These are phyloP conservation scores for Arabidopsis hybrid DNA, from an alignment of 441 rosid genomes.

Conservation along the genomic window DNA sequence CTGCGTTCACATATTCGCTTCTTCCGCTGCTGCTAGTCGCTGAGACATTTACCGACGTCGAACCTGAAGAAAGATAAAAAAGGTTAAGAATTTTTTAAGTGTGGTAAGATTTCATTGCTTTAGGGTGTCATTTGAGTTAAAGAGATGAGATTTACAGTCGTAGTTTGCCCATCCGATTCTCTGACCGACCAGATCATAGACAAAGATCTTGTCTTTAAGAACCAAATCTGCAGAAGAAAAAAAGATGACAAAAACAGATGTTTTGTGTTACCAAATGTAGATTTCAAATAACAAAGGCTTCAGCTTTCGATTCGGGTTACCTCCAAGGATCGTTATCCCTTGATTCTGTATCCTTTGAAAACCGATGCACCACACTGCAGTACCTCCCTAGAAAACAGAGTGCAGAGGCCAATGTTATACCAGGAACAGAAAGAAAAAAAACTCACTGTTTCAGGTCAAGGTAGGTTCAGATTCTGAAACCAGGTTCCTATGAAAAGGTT, in stretches of 20 bases:
- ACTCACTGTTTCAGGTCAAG: background rate
- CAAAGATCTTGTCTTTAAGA: slow-evolving; percentile 87
- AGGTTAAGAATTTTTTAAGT: background rate
- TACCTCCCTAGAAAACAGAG: slow-evolving; percentile 64
- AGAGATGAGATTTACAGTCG: slow-evolving; percentile 69
- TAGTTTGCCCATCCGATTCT: slow-evolving; percentile 94
- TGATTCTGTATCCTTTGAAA: slow-evolving; percentile 75
- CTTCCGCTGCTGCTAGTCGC: slow-evolving; percentile 61
- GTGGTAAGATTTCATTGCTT: background rate
- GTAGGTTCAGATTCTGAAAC: background rate
- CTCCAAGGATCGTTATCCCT: slow-evolving; percentile 87
- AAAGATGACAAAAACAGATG: slow-evolving; percentile 15
- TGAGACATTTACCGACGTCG: slow-evolving; percentile 78
- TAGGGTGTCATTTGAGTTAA: background rate
- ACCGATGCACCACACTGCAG: slow-evolving; percentile 89
- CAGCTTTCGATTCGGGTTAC: slow-evolving; percentile 47
- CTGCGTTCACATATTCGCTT: slow-evolving; percentile 77
- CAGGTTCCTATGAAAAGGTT: slow-evolving; percentile 7
- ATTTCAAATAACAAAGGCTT: slow-evolving; percentile 7
- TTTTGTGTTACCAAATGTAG: background rate
- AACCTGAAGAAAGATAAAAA: slow-evolving; percentile 52
- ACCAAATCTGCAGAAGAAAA: slow-evolving; percentile 69
- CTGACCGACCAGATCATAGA: slow-evolving; percentile 86
- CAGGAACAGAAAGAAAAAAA: background rate
- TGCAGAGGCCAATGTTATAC: background rate